Conservation (phyloP, 352 stramenopile genomes). For the Globisporangium polare region DNA sequence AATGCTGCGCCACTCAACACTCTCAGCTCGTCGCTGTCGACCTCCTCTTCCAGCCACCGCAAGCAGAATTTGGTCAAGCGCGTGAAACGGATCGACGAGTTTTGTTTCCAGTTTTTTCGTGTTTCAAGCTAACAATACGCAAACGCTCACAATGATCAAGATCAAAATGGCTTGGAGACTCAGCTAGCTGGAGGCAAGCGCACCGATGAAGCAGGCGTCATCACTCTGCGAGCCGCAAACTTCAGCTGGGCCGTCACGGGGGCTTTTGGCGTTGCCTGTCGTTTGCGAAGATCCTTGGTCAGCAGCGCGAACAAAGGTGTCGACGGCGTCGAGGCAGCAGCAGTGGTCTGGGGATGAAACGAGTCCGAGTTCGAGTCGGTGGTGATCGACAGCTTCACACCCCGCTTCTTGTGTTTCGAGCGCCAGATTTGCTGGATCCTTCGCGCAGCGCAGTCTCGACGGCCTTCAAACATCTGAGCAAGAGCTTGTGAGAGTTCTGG, state of each 20-base stretch:
- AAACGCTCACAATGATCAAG: not conserved
- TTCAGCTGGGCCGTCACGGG: not conserved
- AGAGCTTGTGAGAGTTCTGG: not conserved
- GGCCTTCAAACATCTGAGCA: conserved; percentile 5
- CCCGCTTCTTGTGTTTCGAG: conserved; percentile 4
- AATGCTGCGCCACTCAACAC: not conserved
- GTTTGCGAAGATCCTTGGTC: conserved; percentile 7
- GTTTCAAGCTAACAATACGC: not conserved
- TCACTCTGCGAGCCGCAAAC: not conserved
- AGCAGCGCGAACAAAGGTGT: conserved; percentile 10
- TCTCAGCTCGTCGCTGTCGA: not conserved
- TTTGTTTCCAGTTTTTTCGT: not conserved
- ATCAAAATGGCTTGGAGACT: not conserved
- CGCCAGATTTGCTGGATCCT: conserved; percentile 31
- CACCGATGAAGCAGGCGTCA: conserved; percentile 2
- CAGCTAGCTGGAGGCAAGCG: not conserved
- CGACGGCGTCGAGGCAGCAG: not conserved
- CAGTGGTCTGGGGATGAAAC: not conserved
- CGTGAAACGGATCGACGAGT: not conserved
- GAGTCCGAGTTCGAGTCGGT: not conserved
- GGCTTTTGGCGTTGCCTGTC: not conserved
- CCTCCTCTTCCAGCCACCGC: not conserved
- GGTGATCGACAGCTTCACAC: not conserved
- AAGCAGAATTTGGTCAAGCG: not conserved
- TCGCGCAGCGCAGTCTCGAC: conserved; percentile 15